Conservation (phyloP, 495 filamentous ascomycete species). For the Halenospora varia region DNA sequence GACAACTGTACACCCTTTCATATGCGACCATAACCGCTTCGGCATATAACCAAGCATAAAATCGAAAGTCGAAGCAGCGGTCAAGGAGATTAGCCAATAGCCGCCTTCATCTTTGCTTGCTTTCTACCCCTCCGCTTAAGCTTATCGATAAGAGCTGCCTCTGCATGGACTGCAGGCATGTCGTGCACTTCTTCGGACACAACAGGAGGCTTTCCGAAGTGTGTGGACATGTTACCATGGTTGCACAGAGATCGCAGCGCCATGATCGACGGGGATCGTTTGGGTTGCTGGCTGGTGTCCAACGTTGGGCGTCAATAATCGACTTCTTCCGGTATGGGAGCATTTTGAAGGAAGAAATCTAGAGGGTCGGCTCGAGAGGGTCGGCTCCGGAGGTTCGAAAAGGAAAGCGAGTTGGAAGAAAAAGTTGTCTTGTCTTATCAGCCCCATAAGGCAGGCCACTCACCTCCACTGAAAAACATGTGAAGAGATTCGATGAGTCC, state of each 20-base stretch:
- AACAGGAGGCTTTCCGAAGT: neutral
- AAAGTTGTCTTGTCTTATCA: neutral
- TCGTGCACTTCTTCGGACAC: neutral
- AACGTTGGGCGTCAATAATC: neutral
- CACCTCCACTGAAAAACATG: neutral
- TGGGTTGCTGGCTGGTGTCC: neutral
- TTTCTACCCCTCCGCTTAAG: neutral
- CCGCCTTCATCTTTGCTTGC: too few relatives aligned
- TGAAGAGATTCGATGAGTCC: neutral
- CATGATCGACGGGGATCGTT: neutral
- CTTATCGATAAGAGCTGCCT: too few relatives aligned
- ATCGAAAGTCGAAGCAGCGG: neutral
- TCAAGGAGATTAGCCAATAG: neutral
- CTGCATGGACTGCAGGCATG: too few relatives aligned
- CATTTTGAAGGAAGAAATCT: neutral
- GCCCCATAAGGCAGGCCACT: neutral
- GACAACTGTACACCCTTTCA: neutral
- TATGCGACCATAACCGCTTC: neutral
- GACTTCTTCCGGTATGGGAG: neutral
- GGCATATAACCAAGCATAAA: neutral
- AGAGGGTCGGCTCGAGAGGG: too few relatives aligned
- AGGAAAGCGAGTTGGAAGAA: too few relatives aligned
- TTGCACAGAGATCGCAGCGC: neutral
- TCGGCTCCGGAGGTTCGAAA: too few relatives aligned
- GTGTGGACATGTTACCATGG: neutral